Evolutionary conservation across 257 asterid species (phyloP).

Genomic region (Capsicum pubescens): DNA sequence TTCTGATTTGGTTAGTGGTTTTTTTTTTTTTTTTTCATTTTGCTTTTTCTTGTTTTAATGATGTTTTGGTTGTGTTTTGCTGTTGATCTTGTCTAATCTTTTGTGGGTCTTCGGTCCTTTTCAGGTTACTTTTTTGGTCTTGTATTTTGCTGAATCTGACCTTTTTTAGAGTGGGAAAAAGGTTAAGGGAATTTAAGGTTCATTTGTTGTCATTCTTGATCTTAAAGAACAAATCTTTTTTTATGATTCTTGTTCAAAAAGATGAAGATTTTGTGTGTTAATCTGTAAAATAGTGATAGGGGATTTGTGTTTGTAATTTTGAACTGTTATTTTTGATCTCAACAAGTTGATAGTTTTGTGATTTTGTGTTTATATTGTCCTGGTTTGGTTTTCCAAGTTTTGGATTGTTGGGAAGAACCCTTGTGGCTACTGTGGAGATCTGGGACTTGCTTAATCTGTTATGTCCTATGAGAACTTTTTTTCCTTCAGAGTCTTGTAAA

Average conservation of each 20-base stretch:
- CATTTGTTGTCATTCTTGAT: slow-evolving; percentile 30
- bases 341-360: slow-evolving; percentile 23
- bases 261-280: slow-evolving; percentile 3
- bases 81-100: slow-evolving; percentile 59
- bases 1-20: slow-evolving; percentile 30
- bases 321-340: slow-evolving; percentile 26
- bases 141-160: slow-evolving; percentile 26
- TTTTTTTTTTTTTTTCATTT: slow-evolving; percentile 36
- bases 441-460: slow-evolving; percentile 73
- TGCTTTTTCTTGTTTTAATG: slow-evolving; percentile 40
- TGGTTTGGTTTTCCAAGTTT: neutral
- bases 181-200: slow-evolving; percentile 26
- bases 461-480: slow-evolving; percentile 92
- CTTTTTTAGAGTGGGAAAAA: neutral
- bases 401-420: slow-evolving; percentile 35
- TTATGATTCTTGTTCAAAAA: slow-evolving; percentile 23
- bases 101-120: slow-evolving; percentile 41
- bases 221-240: slow-evolving; percentile 22
- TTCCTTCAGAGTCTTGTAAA: slow-evolving; percentile 86
- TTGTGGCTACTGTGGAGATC: slow-evolving; percentile 88
- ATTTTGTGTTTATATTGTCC: slow-evolving; percentile 18
- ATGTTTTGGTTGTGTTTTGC: slow-evolving; percentile 55
- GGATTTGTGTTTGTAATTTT: slow-evolving; percentile 28
- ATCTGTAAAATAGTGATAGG: slow-evolving; percentile 24
- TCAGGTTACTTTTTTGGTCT: slow-evolving; percentile 3